These are phyloP conservation scores for Salix caprea DNA, from an alignment of 345 rosid species.

Conservation along the genomic window DNA sequence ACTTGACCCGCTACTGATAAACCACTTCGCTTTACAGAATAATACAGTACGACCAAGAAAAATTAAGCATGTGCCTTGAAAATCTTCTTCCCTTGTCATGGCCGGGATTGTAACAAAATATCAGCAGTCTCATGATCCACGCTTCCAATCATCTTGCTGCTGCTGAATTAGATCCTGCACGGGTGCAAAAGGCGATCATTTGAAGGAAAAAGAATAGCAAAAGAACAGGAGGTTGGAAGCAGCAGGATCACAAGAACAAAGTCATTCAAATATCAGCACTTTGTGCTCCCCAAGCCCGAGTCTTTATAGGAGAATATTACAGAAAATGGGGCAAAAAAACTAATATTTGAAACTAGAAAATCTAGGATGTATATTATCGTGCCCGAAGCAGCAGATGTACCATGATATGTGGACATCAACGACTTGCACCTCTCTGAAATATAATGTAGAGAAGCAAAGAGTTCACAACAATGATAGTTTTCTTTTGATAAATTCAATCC, in stretches of 20 bases:
- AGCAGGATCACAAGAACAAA: not conserved
- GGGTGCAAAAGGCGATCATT: not conserved
- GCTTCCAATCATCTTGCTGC: not conserved
- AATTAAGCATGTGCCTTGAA: not conserved
- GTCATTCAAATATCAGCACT: not conserved
- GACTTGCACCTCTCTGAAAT: not conserved
- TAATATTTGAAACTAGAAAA: not conserved
- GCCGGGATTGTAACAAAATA: not conserved
- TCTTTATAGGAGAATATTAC: not conserved
- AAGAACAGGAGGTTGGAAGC: no score
- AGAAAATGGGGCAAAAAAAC: not conserved
- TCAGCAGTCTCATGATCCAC: not conserved
- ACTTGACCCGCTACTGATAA: not conserved
- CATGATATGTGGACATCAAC: not conserved
- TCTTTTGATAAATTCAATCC: not conserved
- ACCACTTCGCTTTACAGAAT: not conserved
- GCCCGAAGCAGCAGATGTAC: not conserved
- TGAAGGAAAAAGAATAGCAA: not conserved
- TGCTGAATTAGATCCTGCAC: conserved; percentile 9
- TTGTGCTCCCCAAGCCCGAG: not conserved
- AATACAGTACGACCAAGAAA: not conserved
- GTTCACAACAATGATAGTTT: not conserved
- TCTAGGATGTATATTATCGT: not conserved
- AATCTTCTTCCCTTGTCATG: not conserved
- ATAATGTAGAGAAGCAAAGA: not conserved